phyloP scores from a whole-genome alignment of 2,329 filamentous ascomycete genomes.

The Aureobasidium sp. region DNA sequence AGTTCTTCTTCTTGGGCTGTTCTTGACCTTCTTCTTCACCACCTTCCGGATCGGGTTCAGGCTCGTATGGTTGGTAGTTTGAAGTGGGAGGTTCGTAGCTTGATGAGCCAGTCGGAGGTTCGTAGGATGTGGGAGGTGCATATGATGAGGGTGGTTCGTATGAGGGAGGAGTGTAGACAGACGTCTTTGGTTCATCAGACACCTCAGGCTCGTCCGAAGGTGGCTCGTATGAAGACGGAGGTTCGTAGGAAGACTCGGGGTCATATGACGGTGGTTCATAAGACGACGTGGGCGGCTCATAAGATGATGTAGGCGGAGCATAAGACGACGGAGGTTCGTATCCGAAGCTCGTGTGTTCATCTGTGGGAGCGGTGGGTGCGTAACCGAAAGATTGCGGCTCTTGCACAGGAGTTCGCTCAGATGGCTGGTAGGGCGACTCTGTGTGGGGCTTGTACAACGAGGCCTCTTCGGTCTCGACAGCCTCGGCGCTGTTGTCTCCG shows the following conservation, averaged over 20 bases:
- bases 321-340: conserved; percentile 9
- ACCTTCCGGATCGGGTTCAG: conserved; percentile 45
- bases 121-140: conserved; percentile 27
- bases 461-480: background rate
- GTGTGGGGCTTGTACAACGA: background rate
- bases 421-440: conserved; percentile 1
- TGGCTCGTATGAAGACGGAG: conserved; percentile 14
- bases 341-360: background rate
- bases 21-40: conserved; percentile 37
- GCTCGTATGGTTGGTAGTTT: conserved; percentile 42
- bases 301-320: background rate
- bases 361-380: background rate
- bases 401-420: background rate
- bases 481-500: background rate
- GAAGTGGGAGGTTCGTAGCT: conserved; percentile 55
- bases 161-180: conserved; percentile 21
- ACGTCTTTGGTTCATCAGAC: conserved; percentile 10
- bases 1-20: conserved; percentile 63
- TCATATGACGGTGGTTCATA: conserved; percentile 11
- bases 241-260: background rate
- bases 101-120: conserved; percentile 30
- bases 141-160: conserved; percentile 22
- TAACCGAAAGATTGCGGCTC: background rate
- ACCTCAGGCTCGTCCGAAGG: background rate
- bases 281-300: background rate